Conservation (phyloP, 148 eudicot genomes). For the Simmondsia chinensis region DNA sequence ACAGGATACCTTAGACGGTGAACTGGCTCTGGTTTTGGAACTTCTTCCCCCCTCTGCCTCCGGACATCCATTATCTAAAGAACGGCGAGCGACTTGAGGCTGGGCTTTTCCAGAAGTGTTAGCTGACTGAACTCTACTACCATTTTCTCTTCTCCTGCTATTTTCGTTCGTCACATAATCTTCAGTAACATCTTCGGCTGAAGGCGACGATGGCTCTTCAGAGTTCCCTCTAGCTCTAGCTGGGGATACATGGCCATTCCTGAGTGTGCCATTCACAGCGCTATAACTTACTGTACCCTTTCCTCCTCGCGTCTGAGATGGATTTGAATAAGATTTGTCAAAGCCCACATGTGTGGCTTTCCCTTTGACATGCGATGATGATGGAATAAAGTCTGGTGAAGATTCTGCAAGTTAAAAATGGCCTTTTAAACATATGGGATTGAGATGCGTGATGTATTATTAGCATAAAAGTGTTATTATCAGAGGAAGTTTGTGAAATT, state of each 20-base stretch:
- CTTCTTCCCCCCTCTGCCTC: conserved; percentile 18
- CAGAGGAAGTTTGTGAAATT: too few species aligned
- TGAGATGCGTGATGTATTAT: too few species aligned
- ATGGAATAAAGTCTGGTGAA: conserved; percentile 36
- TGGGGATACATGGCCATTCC: conserved; percentile 19
- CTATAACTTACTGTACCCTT: conserved; percentile 13
- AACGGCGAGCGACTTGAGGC: conserved; percentile 7
- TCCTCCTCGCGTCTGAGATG: conserved; percentile 11
- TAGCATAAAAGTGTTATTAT: too few species aligned
- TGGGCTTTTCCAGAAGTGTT: conserved; percentile 13
- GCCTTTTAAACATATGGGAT: not conserved
- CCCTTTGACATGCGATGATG: conserved; percentile 23
- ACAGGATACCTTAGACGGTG: conserved; percentile 22
- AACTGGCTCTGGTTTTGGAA: conserved; percentile 2
- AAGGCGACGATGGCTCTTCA: conserved; percentile 44
- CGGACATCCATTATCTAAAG: too few species aligned
- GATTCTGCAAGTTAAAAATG: conserved; percentile 27
- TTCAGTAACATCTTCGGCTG: conserved; percentile 33
- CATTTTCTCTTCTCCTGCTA: conserved; percentile 17
- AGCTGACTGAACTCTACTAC: conserved; percentile 12
- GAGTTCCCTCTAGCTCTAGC: conserved; percentile 19
- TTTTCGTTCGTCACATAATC: conserved; percentile 17
- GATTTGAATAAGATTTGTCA: conserved; percentile 16
- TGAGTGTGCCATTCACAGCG: conserved; percentile 18
- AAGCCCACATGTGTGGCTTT: conserved; percentile 14